Percentiles rank a stretch among this genome's conserved stretches.
phyloP scores from a whole-genome alignment of 2,329 filamentous ascomycete genomes.

The Rutstroemia sp. region DNA sequence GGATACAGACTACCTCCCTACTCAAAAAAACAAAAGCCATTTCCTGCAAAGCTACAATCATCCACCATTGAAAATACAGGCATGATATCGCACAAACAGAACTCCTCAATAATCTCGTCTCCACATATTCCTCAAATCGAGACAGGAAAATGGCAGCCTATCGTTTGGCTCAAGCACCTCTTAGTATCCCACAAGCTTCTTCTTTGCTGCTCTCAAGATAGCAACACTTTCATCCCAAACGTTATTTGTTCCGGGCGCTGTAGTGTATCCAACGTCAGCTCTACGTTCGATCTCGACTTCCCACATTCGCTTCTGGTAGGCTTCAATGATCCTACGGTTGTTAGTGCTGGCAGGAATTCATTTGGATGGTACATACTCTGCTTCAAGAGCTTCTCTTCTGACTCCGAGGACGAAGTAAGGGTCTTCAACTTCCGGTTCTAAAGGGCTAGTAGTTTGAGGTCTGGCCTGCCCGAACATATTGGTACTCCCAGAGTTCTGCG shows the following conservation, averaged over 20 bases:
- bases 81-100: no score
- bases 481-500: neutral
- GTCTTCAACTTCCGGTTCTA: conserved; percentile 12
- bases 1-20: neutral
- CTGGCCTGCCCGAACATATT: neutral
- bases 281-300: conserved; percentile 17
- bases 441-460: neutral
- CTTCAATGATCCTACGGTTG: conserved; percentile 14
- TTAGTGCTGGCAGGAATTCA: neutral
- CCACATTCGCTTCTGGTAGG: conserved; percentile 14
- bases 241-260: neutral
- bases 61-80: no score
- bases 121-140: neutral
- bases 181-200: conserved; percentile 8
- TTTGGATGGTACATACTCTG: conserved; percentile 12
- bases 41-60: neutral
- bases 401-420: conserved; percentile 22
- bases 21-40: neutral
- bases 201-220: conserved; percentile 7
- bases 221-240: conserved; percentile 9
- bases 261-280: neutral
- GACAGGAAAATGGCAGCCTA: neutral
- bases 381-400: conserved; percentile 11
- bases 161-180: neutral
- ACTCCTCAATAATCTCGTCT: no score